A percentile compares a stretch with the other conserved stretches of the same genome.
phyloP scores from a whole-genome alignment of 2,329 filamentous ascomycete genomes.

The Cladosporium sp. region DNA sequence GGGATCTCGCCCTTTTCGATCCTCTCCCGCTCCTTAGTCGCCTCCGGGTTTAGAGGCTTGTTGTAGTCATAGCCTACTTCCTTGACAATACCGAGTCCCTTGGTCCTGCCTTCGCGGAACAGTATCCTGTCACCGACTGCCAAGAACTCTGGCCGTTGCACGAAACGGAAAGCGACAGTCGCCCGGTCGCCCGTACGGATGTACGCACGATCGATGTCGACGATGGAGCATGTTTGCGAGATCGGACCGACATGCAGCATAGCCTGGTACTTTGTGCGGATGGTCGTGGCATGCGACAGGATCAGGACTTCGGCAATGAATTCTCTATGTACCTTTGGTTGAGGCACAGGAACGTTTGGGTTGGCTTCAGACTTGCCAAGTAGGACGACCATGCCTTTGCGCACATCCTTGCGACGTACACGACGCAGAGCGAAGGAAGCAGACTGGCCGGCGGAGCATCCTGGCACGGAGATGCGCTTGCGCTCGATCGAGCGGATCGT shows the following conservation, averaged over 20 bases:
- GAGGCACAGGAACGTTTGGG: slow-evolving; percentile 31
- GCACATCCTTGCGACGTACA: slow-evolving; percentile 82
- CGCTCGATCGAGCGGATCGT: slow-evolving; percentile 89
- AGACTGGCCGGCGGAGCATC: slow-evolving; percentile 84
- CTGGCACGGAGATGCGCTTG: slow-evolving; percentile 84
- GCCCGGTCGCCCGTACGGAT: slow-evolving; percentile 95
- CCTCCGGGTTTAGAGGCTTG: slow-evolving; percentile 42
- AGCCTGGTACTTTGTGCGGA: slow-evolving; percentile 93
- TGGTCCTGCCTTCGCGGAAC: slow-evolving; percentile 91
- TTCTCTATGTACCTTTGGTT: slow-evolving; percentile 51
- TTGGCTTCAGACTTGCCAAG: slow-evolving; percentile 68
- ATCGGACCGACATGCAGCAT: slow-evolving; percentile 97
- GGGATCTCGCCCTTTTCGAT: slow-evolving; percentile 9
- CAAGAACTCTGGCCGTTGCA: slow-evolving; percentile 89
- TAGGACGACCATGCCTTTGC: slow-evolving; percentile 96
- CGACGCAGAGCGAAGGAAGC: slow-evolving; percentile 88
- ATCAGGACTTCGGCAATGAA: slow-evolving; percentile 76
- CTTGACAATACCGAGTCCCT: slow-evolving; percentile 93
- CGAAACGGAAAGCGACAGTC: slow-evolving; percentile 87
- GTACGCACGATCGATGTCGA: slow-evolving; percentile 93
- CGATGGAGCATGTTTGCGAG: slow-evolving; percentile 92
- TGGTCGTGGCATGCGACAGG: slow-evolving; percentile 91
- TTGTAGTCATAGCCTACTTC: slow-evolving; percentile 76
- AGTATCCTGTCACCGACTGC: slow-evolving; percentile 82
- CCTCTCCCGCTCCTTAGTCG: slow-evolving; percentile 21